Evolutionary conservation across 257 asterid species (phyloP).

Genomic region (Ilex asprella): DNA sequence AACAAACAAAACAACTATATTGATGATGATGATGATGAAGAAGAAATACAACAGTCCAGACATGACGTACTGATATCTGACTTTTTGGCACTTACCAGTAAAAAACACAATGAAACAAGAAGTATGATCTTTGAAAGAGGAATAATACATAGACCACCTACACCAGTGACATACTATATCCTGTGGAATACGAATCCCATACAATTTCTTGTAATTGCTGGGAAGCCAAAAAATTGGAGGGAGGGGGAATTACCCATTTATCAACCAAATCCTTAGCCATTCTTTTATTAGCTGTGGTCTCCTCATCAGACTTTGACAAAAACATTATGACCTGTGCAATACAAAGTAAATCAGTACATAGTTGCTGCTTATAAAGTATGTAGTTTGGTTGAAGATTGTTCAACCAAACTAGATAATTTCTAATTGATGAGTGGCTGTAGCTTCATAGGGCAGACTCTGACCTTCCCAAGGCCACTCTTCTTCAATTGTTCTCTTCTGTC

Average conservation of each 20-base stretch:
- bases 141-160: no score
- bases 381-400: no score
- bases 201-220: conserved; percentile 1
- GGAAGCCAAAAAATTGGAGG: neutral
- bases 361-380: no score
- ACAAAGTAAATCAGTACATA: neutral
- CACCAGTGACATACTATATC: no score
- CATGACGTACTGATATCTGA: no score
- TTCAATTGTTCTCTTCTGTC: conserved; percentile 84
- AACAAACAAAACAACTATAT: no score
- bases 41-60: no score
- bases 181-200: no score
- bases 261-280: conserved; percentile 97
- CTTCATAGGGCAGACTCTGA: conserved; percentile 16
- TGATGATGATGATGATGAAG: no score
- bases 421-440: neutral
- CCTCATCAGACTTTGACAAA: conserved; percentile 88
- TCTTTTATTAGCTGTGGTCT: conserved; percentile 79
- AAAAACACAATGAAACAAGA: no score
- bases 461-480: conserved; percentile 96
- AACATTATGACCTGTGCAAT: conserved; percentile 86
- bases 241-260: conserved; percentile 63
- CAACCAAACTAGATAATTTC: neutral
- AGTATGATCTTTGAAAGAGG: no score
- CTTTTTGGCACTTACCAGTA: no score